Evolutionary conservation across 2,329 filamentous ascomycete genomes (phyloP), one percentile per base, ranked within the genome.

Genomic region (Ustilaginoidea virens): DNA sequence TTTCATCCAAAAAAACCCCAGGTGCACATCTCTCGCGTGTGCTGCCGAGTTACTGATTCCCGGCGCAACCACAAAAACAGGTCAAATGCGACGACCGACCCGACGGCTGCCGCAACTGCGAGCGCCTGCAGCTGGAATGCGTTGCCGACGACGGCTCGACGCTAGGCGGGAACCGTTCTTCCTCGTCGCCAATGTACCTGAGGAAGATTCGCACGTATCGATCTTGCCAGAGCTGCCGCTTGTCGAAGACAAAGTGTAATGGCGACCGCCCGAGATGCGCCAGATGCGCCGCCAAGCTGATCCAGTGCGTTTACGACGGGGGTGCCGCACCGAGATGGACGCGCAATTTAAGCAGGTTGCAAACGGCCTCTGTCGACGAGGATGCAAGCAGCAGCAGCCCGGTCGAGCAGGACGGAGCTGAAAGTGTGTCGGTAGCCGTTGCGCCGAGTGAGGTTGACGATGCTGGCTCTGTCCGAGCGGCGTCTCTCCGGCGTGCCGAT

Each of bases 1-100:
- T n/a, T n/a, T n/a, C n/a, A n/a, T n/a, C n/a, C n/a, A n/a, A n/a
- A n/a, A n/a, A n/a, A n/a, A n/a, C n/a, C n/a, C n/a, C n/a, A n/a
- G n/a, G n/a, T n/a, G n/a, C n/a, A n/a, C n/a, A n/a, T n/a, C n/a
- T n/a, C n/a, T n/a, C n/a, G n/a, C n/a, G n/a, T n/a, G n/a, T n/a
- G n/a, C n/a, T n/a, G n/a, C n/a, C n/a, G n/a, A n/a, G n/a, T n/a
- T n/a, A n/a, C n/a, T n/a, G n/a, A n/a, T n/a, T n/a, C n/a, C n/a
- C n/a, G n/a, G n/a, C n/a, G 6, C 17, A n/a, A 22, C 14, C n/a
- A n/a, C n/a, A n/a, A n/a, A 19, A 30, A 16, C 41, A 56, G 53
- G 53, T 56, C 44, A 56, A 55, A 44, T 56, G 53, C 37, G 53
- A 56, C 34, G 53, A 52, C 26, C 48, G 53, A n/a, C 51, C 52